Evolutionary conservation across 106 monocot genomes (phyloP).

Genomic region (Allium fistulosum): DNA sequence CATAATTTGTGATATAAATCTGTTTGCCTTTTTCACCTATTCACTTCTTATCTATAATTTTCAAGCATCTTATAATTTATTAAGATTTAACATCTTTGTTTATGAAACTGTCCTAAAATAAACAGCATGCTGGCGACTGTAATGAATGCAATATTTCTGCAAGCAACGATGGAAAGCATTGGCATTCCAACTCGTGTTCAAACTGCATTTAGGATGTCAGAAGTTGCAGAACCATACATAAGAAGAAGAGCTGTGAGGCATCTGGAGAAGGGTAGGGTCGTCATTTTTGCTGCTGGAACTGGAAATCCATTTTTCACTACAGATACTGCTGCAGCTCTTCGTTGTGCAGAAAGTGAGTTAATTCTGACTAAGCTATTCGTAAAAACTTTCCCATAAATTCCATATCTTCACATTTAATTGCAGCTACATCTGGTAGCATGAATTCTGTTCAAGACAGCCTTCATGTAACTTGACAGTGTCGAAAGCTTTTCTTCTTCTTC

Average conservation of each 20-base stretch:
- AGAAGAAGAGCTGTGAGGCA: constrained; percentile 84
- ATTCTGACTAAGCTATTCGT: background rate
- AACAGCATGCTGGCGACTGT: constrained; percentile 96
- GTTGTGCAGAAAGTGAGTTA: constrained; percentile 93
- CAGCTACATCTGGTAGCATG: no score
- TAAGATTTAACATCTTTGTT: no score
- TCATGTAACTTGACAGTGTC: no score
- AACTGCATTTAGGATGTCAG: constrained; percentile 97
- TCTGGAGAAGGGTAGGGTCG: constrained; percentile 97
- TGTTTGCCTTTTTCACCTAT: no score
- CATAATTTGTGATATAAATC: no score
- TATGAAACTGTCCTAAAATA: background rate
- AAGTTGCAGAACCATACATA: constrained; percentile 98
- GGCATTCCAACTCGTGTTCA: constrained; percentile 97
- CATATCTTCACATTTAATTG: no score
- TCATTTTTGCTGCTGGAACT: constrained; percentile 98
- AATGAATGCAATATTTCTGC: constrained; percentile 98
- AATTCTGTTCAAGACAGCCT: no score
- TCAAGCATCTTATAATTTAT: no score
- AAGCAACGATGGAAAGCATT: constrained; percentile 99
- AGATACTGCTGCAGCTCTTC: constrained; percentile 95
- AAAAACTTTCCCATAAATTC: no score
- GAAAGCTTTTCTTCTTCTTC: no score
- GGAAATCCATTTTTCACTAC: constrained; percentile 99
- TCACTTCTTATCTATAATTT: no score